Evolutionary conservation across 192 early-diverging fungal species (phyloP), one percentile per base, ranked within the genome.

Genomic region (Coemansia pectinata): DNA sequence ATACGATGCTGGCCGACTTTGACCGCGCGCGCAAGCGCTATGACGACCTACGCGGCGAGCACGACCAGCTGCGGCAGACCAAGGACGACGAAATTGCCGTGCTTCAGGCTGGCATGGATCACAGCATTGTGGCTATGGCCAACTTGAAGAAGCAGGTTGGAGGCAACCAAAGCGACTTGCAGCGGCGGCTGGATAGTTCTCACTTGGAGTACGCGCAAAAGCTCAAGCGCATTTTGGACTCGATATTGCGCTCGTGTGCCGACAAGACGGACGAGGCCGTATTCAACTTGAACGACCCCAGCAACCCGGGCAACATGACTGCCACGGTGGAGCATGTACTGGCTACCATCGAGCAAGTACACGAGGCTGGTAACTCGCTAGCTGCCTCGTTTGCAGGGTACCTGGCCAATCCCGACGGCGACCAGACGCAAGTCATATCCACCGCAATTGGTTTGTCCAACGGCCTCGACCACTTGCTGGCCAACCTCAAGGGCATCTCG

Each of bases 321-420:
- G 89, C 93, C 0, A 94, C 95, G 0, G 92, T 94, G 5, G 95
- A 97, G 79, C 95, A 95, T 73, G 92, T 92, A 14, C 85, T 97
- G 40, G 92, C 95, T 3, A 92, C 96, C 74, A 88, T 97, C 66
- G 97, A 98, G 78, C 92, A 92, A 67, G 90, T 89, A 2, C 87
- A 87, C 57, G 86, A 87, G 42, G 82, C 87, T 10, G 87, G 88
- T 4, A 87, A 88, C n/a, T 87, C 89, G 50, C 88, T 92, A 27
- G 73, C 86, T 0, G 73, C 83, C 5, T 82, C 87, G n/a, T 85
- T 85, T 68, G 80, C 80, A 14, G 67, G 77, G 5, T 79, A 85
- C 25, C 63, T 85, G 58, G 69, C 80, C 42, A 71, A 79, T 44
- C 73, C 73, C 55, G 90, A 90, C 36, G 93, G 92, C 23, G 93